These are phyloP conservation scores for Hansenula anomala DNA, from an alignment of 1,139 yeast genomes.

Conservation along the genomic window DNA sequence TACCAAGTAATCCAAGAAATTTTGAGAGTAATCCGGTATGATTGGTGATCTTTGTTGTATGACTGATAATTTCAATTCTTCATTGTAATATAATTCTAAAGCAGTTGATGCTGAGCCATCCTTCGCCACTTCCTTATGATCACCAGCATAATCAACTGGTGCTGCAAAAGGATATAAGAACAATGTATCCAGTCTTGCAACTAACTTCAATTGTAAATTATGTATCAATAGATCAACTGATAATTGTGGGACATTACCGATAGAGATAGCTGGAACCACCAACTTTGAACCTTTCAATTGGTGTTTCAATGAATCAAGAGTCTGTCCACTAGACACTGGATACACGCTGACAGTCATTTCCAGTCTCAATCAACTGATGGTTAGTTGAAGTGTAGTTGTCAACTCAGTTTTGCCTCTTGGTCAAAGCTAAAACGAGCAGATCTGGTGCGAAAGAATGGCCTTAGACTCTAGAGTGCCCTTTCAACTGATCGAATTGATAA, in stretches of 20 bases:
- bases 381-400: no score
- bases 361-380: no score
- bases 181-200: slow-evolving; percentile 52
- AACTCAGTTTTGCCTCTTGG: not conserved
- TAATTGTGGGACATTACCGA: slow-evolving; percentile 89
- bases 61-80: slow-evolving; percentile 40
- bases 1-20: slow-evolving; percentile 36
- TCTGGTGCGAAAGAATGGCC: no score
- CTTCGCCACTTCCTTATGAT: slow-evolving; percentile 3
- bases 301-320: not conserved
- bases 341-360: not conserved
- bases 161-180: slow-evolving; percentile 81
- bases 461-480: not conserved
- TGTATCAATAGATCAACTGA: slow-evolving; percentile 70
- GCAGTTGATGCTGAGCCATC: slow-evolving; percentile 45
- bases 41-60: slow-evolving; percentile 86
- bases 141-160: slow-evolving; percentile 52
- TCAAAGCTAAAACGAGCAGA: no score
- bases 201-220: slow-evolving; percentile 45
- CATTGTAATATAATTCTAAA: slow-evolving; percentile 52
- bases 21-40: slow-evolving; percentile 53
- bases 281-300: slow-evolving; percentile 20
- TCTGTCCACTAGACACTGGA: not conserved
- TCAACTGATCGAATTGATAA: not conserved
- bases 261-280: slow-evolving; percentile 73